Percentiles rank a stretch among this genome's conserved stretches.
Evolutionary conservation across 208 protist genomes (phyloP).

Genomic region (Phytomonas sp.): DNA sequence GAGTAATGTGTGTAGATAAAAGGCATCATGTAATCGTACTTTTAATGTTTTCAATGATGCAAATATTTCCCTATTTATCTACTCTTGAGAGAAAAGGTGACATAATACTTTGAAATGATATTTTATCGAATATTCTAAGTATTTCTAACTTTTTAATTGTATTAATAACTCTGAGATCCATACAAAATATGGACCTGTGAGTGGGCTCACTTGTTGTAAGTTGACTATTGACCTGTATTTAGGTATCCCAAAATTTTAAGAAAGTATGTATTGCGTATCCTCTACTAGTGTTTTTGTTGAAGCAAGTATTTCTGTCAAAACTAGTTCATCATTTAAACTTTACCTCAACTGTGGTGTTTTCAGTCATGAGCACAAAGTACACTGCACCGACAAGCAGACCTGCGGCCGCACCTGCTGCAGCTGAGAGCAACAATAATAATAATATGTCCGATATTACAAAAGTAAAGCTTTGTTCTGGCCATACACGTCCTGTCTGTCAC

Average conservation of each 20-base stretch:
- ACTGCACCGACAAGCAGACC: slow-evolving; percentile 46
- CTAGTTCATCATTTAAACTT: not conserved
- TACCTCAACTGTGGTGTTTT: not conserved
- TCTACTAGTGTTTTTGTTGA: not conserved
- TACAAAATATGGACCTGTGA: not conserved
- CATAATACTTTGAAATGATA: not conserved
- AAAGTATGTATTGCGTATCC: not conserved
- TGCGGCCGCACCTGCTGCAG: slow-evolving; percentile 16
- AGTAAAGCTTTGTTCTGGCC: slow-evolving; percentile 88
- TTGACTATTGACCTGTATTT: not conserved
- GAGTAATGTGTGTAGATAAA: slow-evolving; percentile 5
- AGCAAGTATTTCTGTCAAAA: not conserved
- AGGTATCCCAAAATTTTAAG: not conserved
- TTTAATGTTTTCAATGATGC: not conserved
- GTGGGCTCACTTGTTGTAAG: not conserved
- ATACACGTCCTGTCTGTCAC: slow-evolving; percentile 87
- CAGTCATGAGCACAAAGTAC: slow-evolving; percentile 45
- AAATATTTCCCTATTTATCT: not conserved
- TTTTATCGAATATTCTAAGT: not conserved
- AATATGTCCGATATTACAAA: slow-evolving; percentile 37
- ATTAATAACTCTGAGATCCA: not conserved
- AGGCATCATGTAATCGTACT: not conserved
- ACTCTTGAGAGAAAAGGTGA: not conserved
- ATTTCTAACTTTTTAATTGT: not conserved
- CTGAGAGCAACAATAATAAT: slow-evolving; percentile 14